Evolutionary conservation across 768 basidiomycete genomes (phyloP).

Genomic region (Trametes cinnabarina): DNA sequence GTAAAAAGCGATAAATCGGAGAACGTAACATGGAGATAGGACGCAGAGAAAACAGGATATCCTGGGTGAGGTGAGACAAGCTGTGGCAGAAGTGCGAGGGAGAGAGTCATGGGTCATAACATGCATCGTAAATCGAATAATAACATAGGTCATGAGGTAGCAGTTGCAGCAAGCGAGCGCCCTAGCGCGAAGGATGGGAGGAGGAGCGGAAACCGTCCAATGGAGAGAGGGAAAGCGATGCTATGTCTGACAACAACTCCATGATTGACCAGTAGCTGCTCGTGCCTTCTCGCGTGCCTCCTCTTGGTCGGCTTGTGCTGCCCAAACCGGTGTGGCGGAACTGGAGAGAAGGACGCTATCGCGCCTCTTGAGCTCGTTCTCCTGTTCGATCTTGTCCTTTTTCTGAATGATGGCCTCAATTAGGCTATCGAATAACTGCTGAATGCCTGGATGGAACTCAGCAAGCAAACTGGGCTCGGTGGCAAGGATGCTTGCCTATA

Average conservation of each 20-base stretch:
- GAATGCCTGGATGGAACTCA: slow-evolving; percentile 55
- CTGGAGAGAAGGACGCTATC: slow-evolving; percentile 80
- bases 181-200: not conserved
- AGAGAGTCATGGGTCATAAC: slow-evolving; percentile 18
- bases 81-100: slow-evolving; percentile 14
- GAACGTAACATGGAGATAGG: slow-evolving; percentile 14
- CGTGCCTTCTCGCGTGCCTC: slow-evolving; percentile 59
- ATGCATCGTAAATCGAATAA: slow-evolving; percentile 10
- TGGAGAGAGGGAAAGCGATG: slow-evolving; percentile 1
- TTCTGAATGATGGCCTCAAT: slow-evolving; percentile 76
- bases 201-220: not conserved
- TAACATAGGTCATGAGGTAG: slow-evolving; percentile 17
- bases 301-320: slow-evolving; percentile 77
- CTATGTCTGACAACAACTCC: slow-evolving; percentile 68
- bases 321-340: slow-evolving; percentile 66
- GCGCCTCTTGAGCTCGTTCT: slow-evolving; percentile 75
- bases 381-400: slow-evolving; percentile 76
- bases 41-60: slow-evolving; percentile 13
- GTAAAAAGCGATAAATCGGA: slow-evolving; percentile 21
- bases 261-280: slow-evolving; percentile 43
- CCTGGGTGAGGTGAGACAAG: slow-evolving; percentile 2
- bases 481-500: slow-evolving; percentile 50
- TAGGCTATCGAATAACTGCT: slow-evolving; percentile 74
- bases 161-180: slow-evolving; percentile 8
- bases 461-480: not conserved